These are phyloP conservation scores for Penicillium coffeae DNA, from an alignment of 495 filamentous ascomycete genomes.

Conservation along the genomic window DNA sequence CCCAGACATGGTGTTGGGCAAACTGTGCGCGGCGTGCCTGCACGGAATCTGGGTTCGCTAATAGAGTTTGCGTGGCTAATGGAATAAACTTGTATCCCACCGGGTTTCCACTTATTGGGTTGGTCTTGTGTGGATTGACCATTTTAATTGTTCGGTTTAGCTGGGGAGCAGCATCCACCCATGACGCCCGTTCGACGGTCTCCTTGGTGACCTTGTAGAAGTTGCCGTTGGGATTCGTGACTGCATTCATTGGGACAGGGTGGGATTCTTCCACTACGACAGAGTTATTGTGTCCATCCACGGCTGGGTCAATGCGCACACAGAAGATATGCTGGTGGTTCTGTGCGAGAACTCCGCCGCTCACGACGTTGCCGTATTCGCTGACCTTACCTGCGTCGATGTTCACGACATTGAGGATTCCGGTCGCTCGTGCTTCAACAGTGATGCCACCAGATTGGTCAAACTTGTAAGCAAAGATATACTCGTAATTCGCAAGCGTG, in stretches of 20 bases:
- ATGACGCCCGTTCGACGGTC: constrained; percentile 58
- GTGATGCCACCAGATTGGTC: constrained; percentile 78
- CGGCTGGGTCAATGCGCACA: constrained; percentile 78
- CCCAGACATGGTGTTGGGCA: constrained; percentile 80
- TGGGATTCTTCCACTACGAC: constrained; percentile 71
- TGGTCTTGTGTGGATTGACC: constrained; percentile 63
- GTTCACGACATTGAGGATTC: constrained; percentile 84
- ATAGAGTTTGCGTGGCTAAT: constrained; percentile 71
- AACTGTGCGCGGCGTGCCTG: constrained; percentile 81
- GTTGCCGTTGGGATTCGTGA: constrained; percentile 78
- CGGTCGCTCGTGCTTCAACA: constrained; percentile 83
- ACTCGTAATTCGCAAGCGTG: constrained; percentile 81
- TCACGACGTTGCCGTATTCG: constrained; percentile 79
- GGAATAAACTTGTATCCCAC: constrained; percentile 80
- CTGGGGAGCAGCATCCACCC: constrained; percentile 62
- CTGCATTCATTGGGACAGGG: constrained; percentile 61
- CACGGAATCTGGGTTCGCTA: constrained; percentile 70
- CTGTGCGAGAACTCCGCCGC: constrained; percentile 76
- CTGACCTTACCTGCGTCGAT: constrained; percentile 59
- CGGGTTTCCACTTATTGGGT: constrained; percentile 70
- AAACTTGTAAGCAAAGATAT: constrained; percentile 84
- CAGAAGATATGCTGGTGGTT: constrained; percentile 93
- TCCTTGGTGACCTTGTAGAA: constrained; percentile 67
- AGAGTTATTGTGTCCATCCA: constrained; percentile 72
- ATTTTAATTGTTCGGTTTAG: constrained; percentile 78